A percentile compares a stretch with the other conserved stretches of the same genome.
Conservation (phyloP, 2,329 filamentous ascomycete species). For the Thelonectria discophora region DNA sequence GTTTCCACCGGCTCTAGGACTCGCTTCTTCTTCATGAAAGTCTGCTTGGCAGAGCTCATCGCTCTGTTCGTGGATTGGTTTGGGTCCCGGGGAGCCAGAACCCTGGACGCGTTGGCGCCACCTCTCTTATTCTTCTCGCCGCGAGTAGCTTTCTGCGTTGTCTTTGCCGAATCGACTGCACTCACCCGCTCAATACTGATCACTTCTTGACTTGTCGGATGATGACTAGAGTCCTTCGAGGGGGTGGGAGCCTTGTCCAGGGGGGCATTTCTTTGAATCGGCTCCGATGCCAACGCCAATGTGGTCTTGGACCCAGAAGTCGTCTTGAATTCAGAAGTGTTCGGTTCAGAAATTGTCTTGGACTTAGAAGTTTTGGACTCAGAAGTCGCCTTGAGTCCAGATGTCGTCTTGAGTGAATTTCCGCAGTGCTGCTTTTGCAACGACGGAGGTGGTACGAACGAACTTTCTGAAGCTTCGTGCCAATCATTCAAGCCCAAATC, state of each 20-base stretch:
- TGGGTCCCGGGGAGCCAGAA: conserved; percentile 15
- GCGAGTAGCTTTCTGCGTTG: conserved; percentile 6
- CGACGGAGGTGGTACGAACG: not conserved
- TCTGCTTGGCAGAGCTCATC: not conserved
- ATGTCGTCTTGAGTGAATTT: not conserved
- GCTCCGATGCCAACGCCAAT: no score
- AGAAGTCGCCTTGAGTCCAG: not conserved
- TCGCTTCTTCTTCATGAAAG: not conserved
- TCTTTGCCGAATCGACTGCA: not conserved
- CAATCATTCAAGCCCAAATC: conserved; percentile 17
- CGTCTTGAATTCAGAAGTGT: not conserved
- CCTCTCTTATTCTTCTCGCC: conserved; percentile 10
- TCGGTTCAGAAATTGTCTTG: no score
- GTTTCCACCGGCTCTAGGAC: not conserved
- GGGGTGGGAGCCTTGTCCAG: not conserved
- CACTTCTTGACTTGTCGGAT: not conserved
- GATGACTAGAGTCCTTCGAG: not conserved
- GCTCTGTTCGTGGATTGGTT: not conserved
- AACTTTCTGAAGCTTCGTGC: conserved; percentile 2
- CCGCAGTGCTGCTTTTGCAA: not conserved
- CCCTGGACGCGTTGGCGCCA: not conserved
- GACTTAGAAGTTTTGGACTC: no score
- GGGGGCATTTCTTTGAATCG: not conserved
- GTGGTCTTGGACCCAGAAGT: not conserved
- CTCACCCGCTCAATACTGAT: not conserved